Base-by-base conservation (phyloP, 1,139 yeast species). In the Chernovozyma aurita region DNA sequence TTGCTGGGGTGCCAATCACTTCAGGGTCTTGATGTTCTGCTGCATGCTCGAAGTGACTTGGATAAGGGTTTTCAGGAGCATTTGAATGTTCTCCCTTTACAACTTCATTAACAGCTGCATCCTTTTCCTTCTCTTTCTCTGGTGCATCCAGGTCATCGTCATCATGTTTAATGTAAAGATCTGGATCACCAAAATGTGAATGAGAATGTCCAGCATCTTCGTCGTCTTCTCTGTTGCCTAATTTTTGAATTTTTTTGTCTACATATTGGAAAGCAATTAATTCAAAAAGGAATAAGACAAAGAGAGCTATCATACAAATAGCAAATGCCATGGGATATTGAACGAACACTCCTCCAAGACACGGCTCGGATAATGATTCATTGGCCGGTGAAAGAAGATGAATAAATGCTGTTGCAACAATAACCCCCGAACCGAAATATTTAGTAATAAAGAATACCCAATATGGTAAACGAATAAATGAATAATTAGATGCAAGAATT, bases 361-460 rank as follows among this genome's bases (percentile, higher is more conserved):
- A 80, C 6, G 62, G 65, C 36, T 64, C 49, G 1, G 73, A 59
- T 38, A 80, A 63, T 3, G 69, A 63, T 26, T 78, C 82, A 46
- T 71, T 64, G 3, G 95, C 95, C 0, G 95, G 95, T 47, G 81
- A 80, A 48, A 88, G 65, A 42, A 88, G 65, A 60, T 88, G 97
- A 39, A 88, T 80, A 49, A 86, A 83, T 0, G 95, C 88, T 1
- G 96, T 88, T 1, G 96, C 92, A 8, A 87, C 70, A 52, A 88
- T 88, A 35, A 88, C 96, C 35, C 97, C 97, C 1, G 95, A 82
- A 42, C 97, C 97, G 55, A 88, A 87, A 63, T 76, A 85, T 52
- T 85, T 85, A 37, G 88, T 85, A 31, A 80, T 61, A 51, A 84
- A 77, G 52, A 78, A 86, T 38, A 80, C 73, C 76, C 78, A 70